phyloP scores from a whole-genome alignment of 495 filamentous ascomycete species.

The Penicillium ucsense region DNA sequence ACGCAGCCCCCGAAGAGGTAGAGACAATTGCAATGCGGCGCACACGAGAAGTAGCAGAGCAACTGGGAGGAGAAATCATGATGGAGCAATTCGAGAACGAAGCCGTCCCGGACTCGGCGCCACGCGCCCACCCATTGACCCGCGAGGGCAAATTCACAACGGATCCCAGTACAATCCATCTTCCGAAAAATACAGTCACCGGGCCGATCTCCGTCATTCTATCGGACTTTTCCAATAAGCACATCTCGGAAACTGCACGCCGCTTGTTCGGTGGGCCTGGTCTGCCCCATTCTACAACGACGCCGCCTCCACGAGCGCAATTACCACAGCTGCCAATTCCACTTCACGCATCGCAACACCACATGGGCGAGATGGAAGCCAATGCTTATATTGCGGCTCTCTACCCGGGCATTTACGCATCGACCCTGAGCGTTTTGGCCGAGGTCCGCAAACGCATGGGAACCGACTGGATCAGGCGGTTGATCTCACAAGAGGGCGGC shows the following conservation, averaged over 20 bases:
- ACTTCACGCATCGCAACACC: conserved; percentile 57
- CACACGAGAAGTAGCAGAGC: conserved; percentile 36
- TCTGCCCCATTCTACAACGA: conserved; percentile 63
- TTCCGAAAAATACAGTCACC: conserved; percentile 57
- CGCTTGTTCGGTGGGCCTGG: conserved; percentile 62
- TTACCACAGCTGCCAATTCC: conserved; percentile 57
- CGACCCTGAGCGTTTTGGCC: conserved; percentile 60
- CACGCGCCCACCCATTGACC: conserved; percentile 55
- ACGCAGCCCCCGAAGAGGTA: conserved; percentile 14
- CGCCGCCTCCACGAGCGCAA: conserved; percentile 37
- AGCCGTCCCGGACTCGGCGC: conserved; percentile 35
- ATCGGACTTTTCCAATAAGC: conserved; percentile 54
- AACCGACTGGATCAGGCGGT: conserved; percentile 59
- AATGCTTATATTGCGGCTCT: conserved; percentile 71
- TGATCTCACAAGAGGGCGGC: conserved; percentile 58
- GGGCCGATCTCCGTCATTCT: conserved; percentile 59
- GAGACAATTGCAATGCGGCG: conserved; percentile 29
- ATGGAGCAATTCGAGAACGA: conserved; percentile 38
- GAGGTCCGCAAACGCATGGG: conserved; percentile 84
- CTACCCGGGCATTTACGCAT: conserved; percentile 72
- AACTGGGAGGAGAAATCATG: conserved; percentile 39
- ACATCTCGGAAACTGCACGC: conserved; percentile 60
- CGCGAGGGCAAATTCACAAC: conserved; percentile 53
- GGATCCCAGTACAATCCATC: conserved; percentile 55
- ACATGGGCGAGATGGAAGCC: conserved; percentile 79